Evolutionary conservation across 495 filamentous ascomycete species (phyloP).

Genomic region (Penicillium flavigenum): DNA sequence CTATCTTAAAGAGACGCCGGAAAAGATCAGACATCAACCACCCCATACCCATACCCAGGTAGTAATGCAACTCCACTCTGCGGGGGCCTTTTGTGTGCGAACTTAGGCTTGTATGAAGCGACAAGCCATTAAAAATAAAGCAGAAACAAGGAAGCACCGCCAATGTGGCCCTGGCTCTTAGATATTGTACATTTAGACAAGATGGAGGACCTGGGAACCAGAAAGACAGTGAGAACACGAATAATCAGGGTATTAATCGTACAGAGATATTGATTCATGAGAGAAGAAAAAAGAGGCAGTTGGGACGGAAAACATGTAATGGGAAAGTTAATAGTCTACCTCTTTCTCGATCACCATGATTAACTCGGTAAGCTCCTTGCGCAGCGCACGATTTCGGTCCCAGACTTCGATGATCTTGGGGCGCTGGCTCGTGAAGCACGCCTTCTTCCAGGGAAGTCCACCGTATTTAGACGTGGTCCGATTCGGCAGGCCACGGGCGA

Average conservation of each 20-base stretch:
- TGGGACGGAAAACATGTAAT: slow-evolving; percentile 1
- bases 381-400: slow-evolving; percentile 46
- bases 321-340: slow-evolving; percentile 36
- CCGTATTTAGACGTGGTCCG: slow-evolving; percentile 35
- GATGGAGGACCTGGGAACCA: slow-evolving; percentile 2
- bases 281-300: slow-evolving; percentile 11
- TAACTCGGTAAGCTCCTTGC: slow-evolving; percentile 46
- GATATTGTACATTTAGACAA: slow-evolving; percentile 10
- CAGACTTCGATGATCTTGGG: slow-evolving; percentile 45
- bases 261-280: slow-evolving; percentile 23
- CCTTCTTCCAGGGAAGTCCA: slow-evolving; percentile 43
- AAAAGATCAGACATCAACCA: slow-evolving; percentile 20
- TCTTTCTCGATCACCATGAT: slow-evolving; percentile 48
- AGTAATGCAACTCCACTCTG: slow-evolving; percentile 20
- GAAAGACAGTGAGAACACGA: slow-evolving; percentile 5
- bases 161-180: not conserved
- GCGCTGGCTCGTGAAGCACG: slow-evolving; percentile 43
- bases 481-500: slow-evolving; percentile 69
- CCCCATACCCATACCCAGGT: slow-evolving; percentile 12
- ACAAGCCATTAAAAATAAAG: not conserved
- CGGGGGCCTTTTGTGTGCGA: slow-evolving; percentile 16
- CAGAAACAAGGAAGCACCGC: slow-evolving; percentile 11
- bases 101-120: not conserved
- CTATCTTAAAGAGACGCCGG: slow-evolving; percentile 26
- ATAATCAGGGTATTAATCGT: slow-evolving; percentile 28